Base-by-base conservation (phyloP, 257 asterid species). In the Coffea canephora region DNA sequence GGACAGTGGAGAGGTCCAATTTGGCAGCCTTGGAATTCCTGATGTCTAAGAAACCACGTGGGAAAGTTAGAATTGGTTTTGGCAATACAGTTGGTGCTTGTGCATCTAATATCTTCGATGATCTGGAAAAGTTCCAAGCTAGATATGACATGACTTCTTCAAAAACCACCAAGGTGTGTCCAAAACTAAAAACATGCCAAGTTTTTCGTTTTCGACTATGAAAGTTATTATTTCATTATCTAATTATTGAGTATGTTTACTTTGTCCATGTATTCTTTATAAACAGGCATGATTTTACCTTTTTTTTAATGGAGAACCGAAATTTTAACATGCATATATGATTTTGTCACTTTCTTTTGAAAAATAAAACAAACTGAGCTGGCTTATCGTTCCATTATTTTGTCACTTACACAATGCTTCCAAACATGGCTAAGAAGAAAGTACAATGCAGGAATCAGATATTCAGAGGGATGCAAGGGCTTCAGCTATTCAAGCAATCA, bases 11-110 rank as follows among this genome's bases (percentile, higher is more conserved):
- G 82, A 88, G 94, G 82, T 91, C 96, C 6, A 82, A 91, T 59
- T 84, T 95, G 91, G 91, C 98, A 73, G 97, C 99, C 41, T 94
- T 95, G 16, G 99, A 95, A 62, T 95, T 89, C 87, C 76, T 95
- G 52, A 95, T 93, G 99, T 91, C 99, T 0, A 91, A 95, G 84
- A 92, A 89, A 78, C 97, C 96, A 1, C 91, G 98, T 0, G 95
- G 93, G 8, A 88, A 72, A 23, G 99, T 95, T 25, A 83, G 97
- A 79, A 81, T 91, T 15, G 98, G 98, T 0, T 86, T 88, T 48
- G 87, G 97, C 69, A 91, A 92, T 74, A 86, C 98, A 11, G 94
- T 77, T 0, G 97, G 98, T n/a, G 89, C 67, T 11, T 90, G 98
- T 4, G 66, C 87, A 39, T 80, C 89, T 3, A 92, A 87, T 84